Evolutionary conservation across 2,329 filamentous ascomycete genomes (phyloP), one percentile per base, ranked within the genome.

Genomic region (Microsporum ferrugineum): DNA sequence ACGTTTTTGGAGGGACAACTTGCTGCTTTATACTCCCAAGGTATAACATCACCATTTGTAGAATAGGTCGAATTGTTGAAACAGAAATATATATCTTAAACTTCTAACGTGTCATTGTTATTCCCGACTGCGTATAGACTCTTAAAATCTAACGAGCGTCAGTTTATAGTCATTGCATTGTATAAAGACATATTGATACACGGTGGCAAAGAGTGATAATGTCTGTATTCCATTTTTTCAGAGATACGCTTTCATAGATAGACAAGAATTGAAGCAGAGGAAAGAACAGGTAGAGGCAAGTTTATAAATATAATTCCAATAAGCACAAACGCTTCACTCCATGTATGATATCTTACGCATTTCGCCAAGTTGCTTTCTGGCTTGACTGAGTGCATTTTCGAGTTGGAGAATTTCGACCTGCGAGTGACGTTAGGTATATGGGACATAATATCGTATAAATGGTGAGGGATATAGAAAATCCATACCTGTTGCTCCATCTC

Each of bases 401-500:
- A 99, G 82, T 75, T 97, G 91, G 60, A 97, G 80, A 67, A 99
- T 99, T 76, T 99, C 91, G 71, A 99, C 94, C 91, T 96, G 61
- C 23, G 34, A 58, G 39, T 36, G 0, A 7, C 29, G 55, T 57
- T 39, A 57, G 62, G 5, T n/a, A 39, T 59, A 27, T 57, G 51
- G 61, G 34, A 62, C n/a, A 33, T 6, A 31, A 17, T 7, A 33
- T 43, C 33, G 61, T 12, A 47, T 57, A n/a, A 38, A 65, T 56
- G 47, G 31, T 29, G 39, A 17, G 14, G 38, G 38, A 14, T 3
- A 23, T 29, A 5, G n/a, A 36, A 10, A 43, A 17, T 62, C 81
- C 82, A 69, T 81, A 96, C 91, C 88, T 99, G 94, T 73, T 99
- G 94, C 78, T 99, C 94, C 94, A 99, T 99, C 78, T 99, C 91